Conservation (phyloP, 768 basidiomycete genomes). For the Suillus decipiens region DNA sequence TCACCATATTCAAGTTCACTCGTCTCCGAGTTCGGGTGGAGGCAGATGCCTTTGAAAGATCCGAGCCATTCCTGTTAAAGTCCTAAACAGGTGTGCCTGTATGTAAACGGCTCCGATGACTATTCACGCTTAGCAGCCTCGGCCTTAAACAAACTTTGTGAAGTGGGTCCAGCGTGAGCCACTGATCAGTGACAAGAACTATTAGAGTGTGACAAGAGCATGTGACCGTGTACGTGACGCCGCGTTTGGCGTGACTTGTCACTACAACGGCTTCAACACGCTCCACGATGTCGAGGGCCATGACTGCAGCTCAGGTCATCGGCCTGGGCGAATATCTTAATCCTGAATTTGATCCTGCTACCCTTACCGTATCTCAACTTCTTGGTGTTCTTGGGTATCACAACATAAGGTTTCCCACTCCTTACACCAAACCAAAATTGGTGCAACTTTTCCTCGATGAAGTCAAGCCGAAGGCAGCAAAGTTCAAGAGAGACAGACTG, state of each 20-base stretch:
- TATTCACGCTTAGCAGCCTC: background rate
- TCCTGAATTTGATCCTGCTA: constrained; percentile 70
- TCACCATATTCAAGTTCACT: background rate
- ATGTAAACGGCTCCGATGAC: background rate
- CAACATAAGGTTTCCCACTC: constrained; percentile 70
- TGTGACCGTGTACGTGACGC: constrained; percentile 23
- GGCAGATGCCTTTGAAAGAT: background rate
- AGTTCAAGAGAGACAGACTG: constrained; percentile 62
- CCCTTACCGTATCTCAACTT: constrained; percentile 80
- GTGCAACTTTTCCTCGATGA: constrained; percentile 78
- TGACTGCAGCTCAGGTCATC: constrained; percentile 80
- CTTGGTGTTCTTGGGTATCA: constrained; percentile 78
- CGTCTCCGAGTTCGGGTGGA: background rate
- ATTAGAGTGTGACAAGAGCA: constrained; percentile 13
- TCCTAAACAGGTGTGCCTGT: background rate
- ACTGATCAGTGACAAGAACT: too few relatives aligned
- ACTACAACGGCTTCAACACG: constrained; percentile 1
- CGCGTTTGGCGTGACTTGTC: constrained; percentile 10
- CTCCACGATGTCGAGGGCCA: constrained; percentile 61
- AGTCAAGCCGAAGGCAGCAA: constrained; percentile 58
- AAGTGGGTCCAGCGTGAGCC: background rate
- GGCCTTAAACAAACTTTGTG: background rate
- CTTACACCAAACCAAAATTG: constrained; percentile 76
- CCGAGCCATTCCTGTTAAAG: background rate
- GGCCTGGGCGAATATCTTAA: constrained; percentile 76